These are phyloP conservation scores for Vaccinium myrtillus DNA, from an alignment of 148 eudicot species.

Conservation along the genomic window DNA sequence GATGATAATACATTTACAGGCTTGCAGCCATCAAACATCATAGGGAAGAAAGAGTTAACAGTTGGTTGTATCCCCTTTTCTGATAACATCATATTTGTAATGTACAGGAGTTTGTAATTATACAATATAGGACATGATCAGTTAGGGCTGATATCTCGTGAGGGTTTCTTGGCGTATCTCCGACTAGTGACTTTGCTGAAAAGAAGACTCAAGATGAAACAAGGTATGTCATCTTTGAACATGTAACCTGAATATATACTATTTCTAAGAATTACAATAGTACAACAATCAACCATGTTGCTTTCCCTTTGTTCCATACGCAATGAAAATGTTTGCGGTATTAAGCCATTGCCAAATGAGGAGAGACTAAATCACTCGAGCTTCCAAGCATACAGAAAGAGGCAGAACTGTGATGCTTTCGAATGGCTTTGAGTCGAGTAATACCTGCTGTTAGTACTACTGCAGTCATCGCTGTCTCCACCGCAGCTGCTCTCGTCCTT, in stretches of 20 bases:
- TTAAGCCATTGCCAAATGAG: background rate
- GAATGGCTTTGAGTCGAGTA: constrained; percentile 47
- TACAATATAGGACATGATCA: background rate
- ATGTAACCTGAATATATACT: background rate
- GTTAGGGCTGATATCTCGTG: background rate
- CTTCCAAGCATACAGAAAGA: constrained; percentile 79
- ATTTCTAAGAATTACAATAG: background rate
- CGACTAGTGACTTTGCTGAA: background rate
- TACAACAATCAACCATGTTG: background rate
- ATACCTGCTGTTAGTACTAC: constrained; percentile 47
- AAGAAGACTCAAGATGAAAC: background rate
- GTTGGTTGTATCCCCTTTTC: background rate
- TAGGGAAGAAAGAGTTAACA: background rate
- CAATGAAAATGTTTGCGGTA: background rate
- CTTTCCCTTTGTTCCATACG: background rate
- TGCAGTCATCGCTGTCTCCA: constrained; percentile 37
- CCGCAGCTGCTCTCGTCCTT: constrained; percentile 49
- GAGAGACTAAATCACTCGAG: constrained; percentile 45
- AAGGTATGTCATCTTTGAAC: background rate
- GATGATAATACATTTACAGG: background rate
- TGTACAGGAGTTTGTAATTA: background rate
- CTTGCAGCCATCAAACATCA: background rate
- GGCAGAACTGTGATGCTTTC: constrained; percentile 55
- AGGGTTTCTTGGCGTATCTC: background rate
- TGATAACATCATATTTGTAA: background rate